These are phyloP conservation scores for Xanthoconium stramineum DNA, from an alignment of 768 basidiomycete species.

Conservation along the genomic window DNA sequence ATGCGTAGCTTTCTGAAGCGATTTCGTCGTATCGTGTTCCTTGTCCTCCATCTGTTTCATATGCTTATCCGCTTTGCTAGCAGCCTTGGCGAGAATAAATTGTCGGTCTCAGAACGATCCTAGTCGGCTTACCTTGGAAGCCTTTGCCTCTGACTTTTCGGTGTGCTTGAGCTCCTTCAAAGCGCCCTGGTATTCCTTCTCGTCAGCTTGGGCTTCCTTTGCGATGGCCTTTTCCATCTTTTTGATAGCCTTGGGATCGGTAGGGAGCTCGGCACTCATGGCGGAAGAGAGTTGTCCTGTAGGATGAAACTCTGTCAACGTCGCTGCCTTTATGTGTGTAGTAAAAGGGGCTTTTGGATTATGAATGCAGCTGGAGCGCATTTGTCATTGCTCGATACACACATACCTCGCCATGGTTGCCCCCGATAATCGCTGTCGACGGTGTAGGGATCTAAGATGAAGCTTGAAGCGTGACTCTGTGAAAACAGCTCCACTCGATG, in stretches of 20 bases:
- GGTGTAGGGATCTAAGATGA: too few relatives aligned
- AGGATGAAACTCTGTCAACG: neutral
- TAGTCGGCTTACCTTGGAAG: constrained; percentile 42
- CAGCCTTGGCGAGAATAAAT: constrained; percentile 30
- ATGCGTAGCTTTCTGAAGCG: constrained; percentile 51
- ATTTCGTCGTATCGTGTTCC: constrained; percentile 50
- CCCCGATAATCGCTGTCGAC: too few relatives aligned
- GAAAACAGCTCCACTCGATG: constrained; percentile 12
- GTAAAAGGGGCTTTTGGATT: constrained; percentile 6
- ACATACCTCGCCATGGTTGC: too few relatives aligned
- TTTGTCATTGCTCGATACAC: neutral
- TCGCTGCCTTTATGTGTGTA: neutral
- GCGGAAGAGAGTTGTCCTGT: neutral
- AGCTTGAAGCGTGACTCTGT: too few relatives aligned
- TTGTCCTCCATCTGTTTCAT: constrained; percentile 47
- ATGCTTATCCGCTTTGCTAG: constrained; percentile 45
- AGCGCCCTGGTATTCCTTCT: constrained; percentile 47
- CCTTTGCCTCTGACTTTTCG: constrained; percentile 53
- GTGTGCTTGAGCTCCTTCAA: constrained; percentile 50
- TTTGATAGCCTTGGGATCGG: constrained; percentile 31
- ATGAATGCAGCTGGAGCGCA: neutral
- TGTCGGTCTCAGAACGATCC: neutral
- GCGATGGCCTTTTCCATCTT: constrained; percentile 43
- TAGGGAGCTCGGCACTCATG: constrained; percentile 23
- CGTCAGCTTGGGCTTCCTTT: constrained; percentile 52